Evolutionary conservation across 768 basidiomycete species (phyloP).

Genomic region (Xerocomellus chrysenteron): DNA sequence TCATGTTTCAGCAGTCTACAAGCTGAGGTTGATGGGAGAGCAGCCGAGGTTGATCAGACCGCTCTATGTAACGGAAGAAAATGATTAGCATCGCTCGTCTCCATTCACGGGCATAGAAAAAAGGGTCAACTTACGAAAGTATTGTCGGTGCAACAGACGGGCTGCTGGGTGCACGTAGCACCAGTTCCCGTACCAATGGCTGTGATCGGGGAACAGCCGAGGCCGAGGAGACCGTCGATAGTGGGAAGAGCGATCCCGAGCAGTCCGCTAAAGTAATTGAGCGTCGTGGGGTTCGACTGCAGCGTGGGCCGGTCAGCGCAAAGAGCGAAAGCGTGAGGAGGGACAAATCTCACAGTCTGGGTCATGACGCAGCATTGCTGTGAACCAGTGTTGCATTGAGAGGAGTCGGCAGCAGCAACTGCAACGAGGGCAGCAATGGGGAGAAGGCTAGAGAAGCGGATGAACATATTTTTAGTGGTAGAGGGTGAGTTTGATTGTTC

Average conservation of each 20-base stretch:
- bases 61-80: background rate
- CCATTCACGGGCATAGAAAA: background rate
- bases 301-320: too few relatives aligned
- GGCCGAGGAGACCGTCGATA: too few relatives aligned
- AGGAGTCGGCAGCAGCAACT: background rate
- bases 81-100: background rate
- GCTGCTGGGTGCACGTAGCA: too few relatives aligned
- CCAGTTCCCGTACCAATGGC: too few relatives aligned
- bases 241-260: too few relatives aligned
- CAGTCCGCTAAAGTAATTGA: too few relatives aligned
- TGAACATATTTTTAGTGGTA: slow-evolving; percentile 4
- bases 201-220: too few relatives aligned
- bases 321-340: too few relatives aligned
- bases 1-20: too few relatives aligned
- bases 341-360: background rate
- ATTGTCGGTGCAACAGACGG: background rate
- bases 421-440: slow-evolving; percentile 11
- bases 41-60: too few relatives aligned
- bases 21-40: too few relatives aligned
- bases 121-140: background rate
- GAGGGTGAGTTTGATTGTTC: background rate
- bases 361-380: slow-evolving; percentile 7
- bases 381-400: slow-evolving; percentile 7
- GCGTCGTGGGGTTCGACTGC: too few relatives aligned
- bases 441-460: slow-evolving; percentile 4